Evolutionary conservation across 495 filamentous ascomycete species (phyloP).

Genomic region (Tuber magnatum): DNA sequence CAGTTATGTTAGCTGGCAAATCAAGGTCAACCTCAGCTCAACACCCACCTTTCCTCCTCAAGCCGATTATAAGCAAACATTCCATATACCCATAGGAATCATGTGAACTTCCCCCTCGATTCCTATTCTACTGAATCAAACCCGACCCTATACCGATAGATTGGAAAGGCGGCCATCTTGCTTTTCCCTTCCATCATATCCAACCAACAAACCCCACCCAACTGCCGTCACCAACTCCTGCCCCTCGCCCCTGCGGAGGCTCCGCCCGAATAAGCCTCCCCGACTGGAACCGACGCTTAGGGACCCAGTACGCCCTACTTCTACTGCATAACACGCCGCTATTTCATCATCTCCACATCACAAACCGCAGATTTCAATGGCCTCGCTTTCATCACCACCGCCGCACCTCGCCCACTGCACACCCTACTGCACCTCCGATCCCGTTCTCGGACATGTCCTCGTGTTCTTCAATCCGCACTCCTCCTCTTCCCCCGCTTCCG

Average conservation of each 20-base stretch:
- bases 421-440: conserved; percentile 36
- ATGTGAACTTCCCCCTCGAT: not conserved
- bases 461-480: conserved; percentile 35
- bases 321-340: not conserved
- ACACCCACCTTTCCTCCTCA: not conserved
- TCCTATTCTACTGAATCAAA: not conserved
- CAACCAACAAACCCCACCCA: not conserved
- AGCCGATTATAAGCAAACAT: not conserved
- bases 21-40: not conserved
- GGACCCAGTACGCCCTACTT: not conserved
- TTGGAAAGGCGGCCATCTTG: not conserved
- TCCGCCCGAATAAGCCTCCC: not conserved
- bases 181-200: not conserved
- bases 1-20: not conserved
- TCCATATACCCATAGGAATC: not conserved
- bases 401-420: conserved; percentile 36
- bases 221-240: not conserved
- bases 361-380: conserved; percentile 28
- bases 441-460: conserved; percentile 38
- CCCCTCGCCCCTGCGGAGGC: not conserved
- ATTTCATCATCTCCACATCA: conserved; percentile 5
- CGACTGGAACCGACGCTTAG: not conserved
- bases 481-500: conserved; percentile 20
- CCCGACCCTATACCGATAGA: not conserved
- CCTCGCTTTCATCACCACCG: conserved; percentile 38